Base-by-base conservation (phyloP, 805 yeast species). In the Wickerhamomyces queroliae region DNA sequence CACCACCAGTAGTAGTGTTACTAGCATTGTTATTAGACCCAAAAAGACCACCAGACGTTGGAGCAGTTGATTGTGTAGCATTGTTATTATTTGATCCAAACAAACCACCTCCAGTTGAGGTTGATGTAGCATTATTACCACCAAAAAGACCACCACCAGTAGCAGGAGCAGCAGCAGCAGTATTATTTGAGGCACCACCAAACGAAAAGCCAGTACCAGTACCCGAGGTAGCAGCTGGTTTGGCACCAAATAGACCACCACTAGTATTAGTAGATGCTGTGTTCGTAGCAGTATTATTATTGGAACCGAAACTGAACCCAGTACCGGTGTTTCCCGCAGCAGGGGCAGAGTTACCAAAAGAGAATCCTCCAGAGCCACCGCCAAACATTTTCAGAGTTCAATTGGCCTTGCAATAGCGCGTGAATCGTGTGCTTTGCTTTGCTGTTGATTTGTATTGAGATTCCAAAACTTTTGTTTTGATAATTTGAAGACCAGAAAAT, bases 21-120 rank as follows among this genome's bases (percentile, higher is more conserved):
- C 34, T 41, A 31, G 42, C 41, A 20, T 44, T 47, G 34, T 38
- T 40, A 29, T 38, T 45, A 21, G 43, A 32, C 4, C 70, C 69
- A 47, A 67, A 66, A 10, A 66, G 45, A 3, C 69, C 69, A 23
- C 66, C 66, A 9, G 61, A 35, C 1, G 53, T 33, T 16, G 46
- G 28, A 18, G 41, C 59, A 22, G 49, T 32, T n/a, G 54, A 21
- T 19, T 34, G 36, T 29, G 42, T 37, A 17, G 32, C 40, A 23
- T 21, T 42, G 20, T 40, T 29, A 37, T 39, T 36, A 41, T 19
- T 34, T 26, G 36, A 16, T 6, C 67, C 66, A 45, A 64, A 64
- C 9, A 64, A 42, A 6, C 67, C 66, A 18, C 62, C 61, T 5
- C 58, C 33, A 1, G 58, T 22, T 24, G 49, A 24, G 6, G 45